Base-by-base conservation (phyloP, 768 basidiomycete genomes). In the Lentinus tigrinus region DNA sequence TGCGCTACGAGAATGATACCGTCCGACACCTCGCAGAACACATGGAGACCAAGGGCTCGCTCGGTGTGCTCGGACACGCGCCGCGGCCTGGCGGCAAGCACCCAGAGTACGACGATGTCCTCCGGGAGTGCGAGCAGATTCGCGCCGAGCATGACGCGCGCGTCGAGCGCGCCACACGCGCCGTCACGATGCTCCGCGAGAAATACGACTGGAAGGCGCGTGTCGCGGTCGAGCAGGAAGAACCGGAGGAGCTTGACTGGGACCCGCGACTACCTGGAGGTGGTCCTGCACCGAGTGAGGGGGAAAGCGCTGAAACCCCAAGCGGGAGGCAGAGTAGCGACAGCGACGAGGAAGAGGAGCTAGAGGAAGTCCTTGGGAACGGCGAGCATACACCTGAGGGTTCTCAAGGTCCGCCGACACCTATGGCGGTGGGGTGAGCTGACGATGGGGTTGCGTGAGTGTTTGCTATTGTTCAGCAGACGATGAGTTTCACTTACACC, bases 121-220 rank as follows among this genome's bases (percentile, higher is more conserved):
- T 90, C 19, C 69, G 70, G 21, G 89, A 90, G 66, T 90, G 88
- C 65, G 79, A 76, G 1, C 81, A 84, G 60, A 85, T 93, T 40
- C 77, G 84, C 21, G 75, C 75, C 9, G 88, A 84, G 23, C 91
- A 94, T 63, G 91, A 94, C 70, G 77, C 75, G 46, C 81, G 90
- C 5, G 87, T 88, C 2, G 89, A 91, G 58, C 78, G 91, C 11
- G 91, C 91, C 0, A 80, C 88, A n/a, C 77, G 86, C 42, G 91
- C 92, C 0, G 91, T 94, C 10, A 78, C 77, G 38, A 86, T 93
- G 81, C 74, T 93, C 8, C 75, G 81, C 57, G 91, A 93, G 55
- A 88, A 84, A 70, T 93, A 87, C 68, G 89, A 93, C 47, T 91
- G 90, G 88, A 86, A 85, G 69, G 82, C 85, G 63, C 78, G 91